Base-by-base conservation (phyloP, 495 filamentous ascomycete species). In the Chaetomium tenue region DNA sequence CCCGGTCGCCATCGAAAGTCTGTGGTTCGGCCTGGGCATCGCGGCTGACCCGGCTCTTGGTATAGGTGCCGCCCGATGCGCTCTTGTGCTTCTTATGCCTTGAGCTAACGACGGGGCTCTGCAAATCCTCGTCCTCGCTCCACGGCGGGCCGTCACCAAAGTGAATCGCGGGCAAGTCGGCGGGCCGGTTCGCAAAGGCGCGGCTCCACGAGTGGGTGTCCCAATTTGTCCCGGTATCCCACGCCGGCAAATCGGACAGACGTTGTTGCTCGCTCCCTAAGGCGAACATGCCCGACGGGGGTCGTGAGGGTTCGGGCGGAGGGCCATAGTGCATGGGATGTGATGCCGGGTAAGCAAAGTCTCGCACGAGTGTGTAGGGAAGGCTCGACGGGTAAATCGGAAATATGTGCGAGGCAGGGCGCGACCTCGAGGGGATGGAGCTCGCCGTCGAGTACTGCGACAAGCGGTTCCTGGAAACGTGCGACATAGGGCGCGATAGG, bases 281-380 rank as follows among this genome's bases (percentile, higher is more conserved):
- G 4, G 94, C 96, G 1, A 90, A 92, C 64, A 89, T 83, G 37
- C 87, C 88, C 12, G 91, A 95, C 8, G 83, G 81, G 18, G 84
- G 81, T 61, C 79, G 79, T 20, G 86, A 87, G n/a, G 85, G 77
- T 68, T 90, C 87, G n/a, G 86, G 84, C 2, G 91, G 89, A 30
- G 94, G 92, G 26, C 94, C 94, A 81, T 98, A 97, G 81, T 97
- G 93, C 69, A 96, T 78, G 16, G 91, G 92, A 72, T 98, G 91
- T 22, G 81, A 81, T 16, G 84, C 68, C 7, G 91, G 87, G 70
- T 98, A 99, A 51, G 95, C 94, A 76, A 98, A 99, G 80, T 99
- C 94, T 67, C 95, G 89, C 39, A 99, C 93, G 9, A 89, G 82
- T 53, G 93, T 84, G 72, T 97, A 97, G 9, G 90, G 76, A n/a